Base-by-base conservation (phyloP, 179 eudicot species). In the Kewa caespitosa region DNA sequence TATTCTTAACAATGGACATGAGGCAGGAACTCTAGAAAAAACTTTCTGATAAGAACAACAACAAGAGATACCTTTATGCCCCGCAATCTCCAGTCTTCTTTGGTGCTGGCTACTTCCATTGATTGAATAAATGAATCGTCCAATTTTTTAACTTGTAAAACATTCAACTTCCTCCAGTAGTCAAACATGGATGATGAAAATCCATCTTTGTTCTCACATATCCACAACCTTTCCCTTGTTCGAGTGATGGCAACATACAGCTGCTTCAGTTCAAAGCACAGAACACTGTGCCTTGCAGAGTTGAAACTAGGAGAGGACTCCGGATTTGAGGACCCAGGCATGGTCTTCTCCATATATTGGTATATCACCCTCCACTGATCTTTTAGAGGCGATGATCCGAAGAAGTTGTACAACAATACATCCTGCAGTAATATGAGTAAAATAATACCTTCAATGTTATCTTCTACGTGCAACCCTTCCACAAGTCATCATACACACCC, bases 181-280 rank as follows among this genome's bases (percentile, higher is more conserved):
- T 89, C 88, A 81, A 87, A 77, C 85, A 89, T 85, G 4, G 92
- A 90, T 72, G 78, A 80, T 5, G 84, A 82, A 34, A 84, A 42
- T 38, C 80, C 86, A 70, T 79, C 86, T 7, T 20, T 25, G 41
- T 80, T 85, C 67, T 89, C 92, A 70, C 87, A 85, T 30, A 89
- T 85, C 92, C 90, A 89, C 37, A 89, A 79, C 67, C 92, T 83
- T 75, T 87, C 87, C 78, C 82, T 85, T 6, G 90, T 85, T 17
- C 92, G 87, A 36, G 92, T 89, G 32, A 89, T 82, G 42, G 92
- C 92, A 59, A 89, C 89, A 55, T 85, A 89, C 17, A 87, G 62
- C 67, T 75, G 79, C 67, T 80, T 80, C 73, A 80, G 31, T 57
- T 80, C 83, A 64, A 25, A 62, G 42, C 80, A 76, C 31, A 80